A percentile compares a stretch with the other conserved stretches of the same genome.
phyloP scores from a whole-genome alignment of 352 stramenopile species.

The Thraustochytrium sp. region DNA sequence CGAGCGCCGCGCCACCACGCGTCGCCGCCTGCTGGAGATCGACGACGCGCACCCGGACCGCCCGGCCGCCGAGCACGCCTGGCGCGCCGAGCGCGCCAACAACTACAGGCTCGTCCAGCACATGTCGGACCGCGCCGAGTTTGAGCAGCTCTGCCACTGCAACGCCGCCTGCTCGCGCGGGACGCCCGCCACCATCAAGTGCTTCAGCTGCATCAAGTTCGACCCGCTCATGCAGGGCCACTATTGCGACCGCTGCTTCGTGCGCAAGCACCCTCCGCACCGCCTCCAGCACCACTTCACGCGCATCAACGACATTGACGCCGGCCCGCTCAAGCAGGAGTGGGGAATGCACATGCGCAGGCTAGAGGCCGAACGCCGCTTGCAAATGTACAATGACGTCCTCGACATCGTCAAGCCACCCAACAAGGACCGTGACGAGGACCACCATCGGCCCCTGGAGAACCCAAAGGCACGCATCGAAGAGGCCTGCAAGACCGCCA shows the following conservation, averaged over 20 bases:
- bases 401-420: neutral
- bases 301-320: neutral
- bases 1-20: neutral
- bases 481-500: neutral
- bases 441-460: neutral
- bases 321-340: neutral
- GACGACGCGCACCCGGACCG: neutral
- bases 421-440: neutral
- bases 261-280: neutral
- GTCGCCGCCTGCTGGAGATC: neutral
- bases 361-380: neutral
- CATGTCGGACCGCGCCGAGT: conserved; percentile 7
- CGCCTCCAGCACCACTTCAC: neutral
- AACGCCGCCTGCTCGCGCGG: neutral
- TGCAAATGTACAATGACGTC: neutral
- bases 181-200: conserved; percentile 12
- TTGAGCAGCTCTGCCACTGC: conserved; percentile 32
- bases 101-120: neutral
- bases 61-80: neutral
- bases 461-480: neutral
- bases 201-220: conserved; percentile 36
- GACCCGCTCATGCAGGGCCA: conserved; percentile 20
- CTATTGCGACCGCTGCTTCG: conserved; percentile 23
- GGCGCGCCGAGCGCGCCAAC: neutral
- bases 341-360: conserved; percentile 8